phyloP scores from a whole-genome alignment of 2,329 filamentous ascomycete genomes.

The Curvularia spicifera region DNA sequence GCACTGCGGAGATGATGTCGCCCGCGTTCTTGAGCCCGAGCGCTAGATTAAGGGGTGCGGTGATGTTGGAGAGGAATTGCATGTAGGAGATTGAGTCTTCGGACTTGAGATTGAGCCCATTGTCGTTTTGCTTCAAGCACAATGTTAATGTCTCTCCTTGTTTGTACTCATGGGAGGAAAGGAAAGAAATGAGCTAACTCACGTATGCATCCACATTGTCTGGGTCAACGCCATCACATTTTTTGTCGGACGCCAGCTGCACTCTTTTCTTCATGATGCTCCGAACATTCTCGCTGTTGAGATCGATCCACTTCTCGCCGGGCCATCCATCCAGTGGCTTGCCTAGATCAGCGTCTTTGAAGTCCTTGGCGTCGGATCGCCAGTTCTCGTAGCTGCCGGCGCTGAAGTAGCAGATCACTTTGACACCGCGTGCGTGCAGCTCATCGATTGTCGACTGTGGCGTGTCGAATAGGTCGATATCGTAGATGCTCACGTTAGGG shows the following conservation, averaged over 20 bases:
- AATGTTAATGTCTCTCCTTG: not conserved
- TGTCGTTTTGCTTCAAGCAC: constrained; percentile 58
- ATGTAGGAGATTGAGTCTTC: constrained; percentile 65
- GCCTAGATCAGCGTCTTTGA: constrained; percentile 64
- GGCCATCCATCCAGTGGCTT: constrained; percentile 67
- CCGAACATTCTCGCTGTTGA: constrained; percentile 64
- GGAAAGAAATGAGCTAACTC: constrained; percentile 32
- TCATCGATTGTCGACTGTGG: constrained; percentile 56
- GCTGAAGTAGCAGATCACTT: constrained; percentile 77
- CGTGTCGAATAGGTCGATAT: constrained; percentile 67
- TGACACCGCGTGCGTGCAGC: constrained; percentile 61
- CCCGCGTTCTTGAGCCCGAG: constrained; percentile 74
- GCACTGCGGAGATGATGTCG: constrained; percentile 61
- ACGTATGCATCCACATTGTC: constrained; percentile 74
- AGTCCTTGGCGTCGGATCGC: constrained; percentile 64
- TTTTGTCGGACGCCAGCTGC: constrained; percentile 64
- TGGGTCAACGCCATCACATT: constrained; percentile 72
- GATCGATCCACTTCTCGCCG: constrained; percentile 70
- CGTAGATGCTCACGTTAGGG: constrained; percentile 63
- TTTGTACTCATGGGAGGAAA: not conserved
- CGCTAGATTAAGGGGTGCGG: constrained; percentile 62
- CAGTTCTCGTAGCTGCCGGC: constrained; percentile 72
- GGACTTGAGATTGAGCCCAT: constrained; percentile 65
- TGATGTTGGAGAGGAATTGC: constrained; percentile 64
- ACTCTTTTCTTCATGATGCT: constrained; percentile 69